Evolutionary conservation across 768 basidiomycete species (phyloP).

Genomic region (Leccinum fibrillosum): DNA sequence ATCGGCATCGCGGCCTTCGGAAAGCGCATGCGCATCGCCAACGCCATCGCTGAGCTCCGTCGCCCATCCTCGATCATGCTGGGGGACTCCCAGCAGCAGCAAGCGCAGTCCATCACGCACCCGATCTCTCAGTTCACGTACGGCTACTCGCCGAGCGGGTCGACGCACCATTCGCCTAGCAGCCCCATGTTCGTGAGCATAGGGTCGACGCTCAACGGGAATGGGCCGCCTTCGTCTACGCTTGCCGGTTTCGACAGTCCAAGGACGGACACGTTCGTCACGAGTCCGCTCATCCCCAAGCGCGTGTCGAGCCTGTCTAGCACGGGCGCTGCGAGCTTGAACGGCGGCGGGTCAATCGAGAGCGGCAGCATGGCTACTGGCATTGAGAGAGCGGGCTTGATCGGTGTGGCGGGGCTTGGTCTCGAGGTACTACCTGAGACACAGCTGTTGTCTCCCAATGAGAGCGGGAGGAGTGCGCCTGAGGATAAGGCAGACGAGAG

Average conservation of each 20-base stretch:
- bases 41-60: slow-evolving; percentile 86
- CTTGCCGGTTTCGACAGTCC: slow-evolving; percentile 35
- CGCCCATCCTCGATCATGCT: slow-evolving; percentile 64
- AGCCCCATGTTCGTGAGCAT: slow-evolving; percentile 36
- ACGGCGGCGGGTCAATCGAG: slow-evolving; percentile 23
- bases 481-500: slow-evolving; percentile 33
- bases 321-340: slow-evolving; percentile 20
- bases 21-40: slow-evolving; percentile 89
- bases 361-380: slow-evolving; percentile 14
- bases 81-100: slow-evolving; percentile 41
- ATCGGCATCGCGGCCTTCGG: slow-evolving; percentile 94
- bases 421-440: slow-evolving; percentile 39
- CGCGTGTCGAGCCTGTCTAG: slow-evolving; percentile 30
- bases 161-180: slow-evolving; percentile 43
- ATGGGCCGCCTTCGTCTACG: slow-evolving; percentile 20
- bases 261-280: slow-evolving; percentile 11
- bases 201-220: slow-evolving; percentile 25
- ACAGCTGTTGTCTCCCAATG: slow-evolving; percentile 61
- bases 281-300: slow-evolving; percentile 17
- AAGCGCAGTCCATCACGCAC: slow-evolving; percentile 28
- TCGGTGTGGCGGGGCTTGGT: slow-evolving; percentile 27
- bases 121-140: slow-evolving; percentile 29
- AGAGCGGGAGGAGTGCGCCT: slow-evolving; percentile 44
- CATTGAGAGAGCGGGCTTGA: slow-evolving; percentile 19
- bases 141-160: slow-evolving; percentile 36